Conservation (phyloP, 2,329 filamentous ascomycete species). For the Beauveria sp. region DNA sequence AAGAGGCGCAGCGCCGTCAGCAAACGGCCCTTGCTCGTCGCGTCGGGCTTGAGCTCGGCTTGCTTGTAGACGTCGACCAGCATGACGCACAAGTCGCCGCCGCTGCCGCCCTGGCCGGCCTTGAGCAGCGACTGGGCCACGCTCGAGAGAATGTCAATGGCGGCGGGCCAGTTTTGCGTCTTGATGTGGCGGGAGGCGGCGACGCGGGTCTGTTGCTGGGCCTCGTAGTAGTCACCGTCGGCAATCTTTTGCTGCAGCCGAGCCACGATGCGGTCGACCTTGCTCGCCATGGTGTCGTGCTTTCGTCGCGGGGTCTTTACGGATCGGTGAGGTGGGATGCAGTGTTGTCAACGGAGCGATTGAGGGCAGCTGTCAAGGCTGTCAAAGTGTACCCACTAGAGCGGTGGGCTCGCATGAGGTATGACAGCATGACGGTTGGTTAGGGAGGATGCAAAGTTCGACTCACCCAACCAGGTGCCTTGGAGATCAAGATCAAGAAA, state of each 20-base stretch:
- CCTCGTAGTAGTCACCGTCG: constrained; percentile 94
- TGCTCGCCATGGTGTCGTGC: constrained; percentile 28
- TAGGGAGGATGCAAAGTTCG: no score
- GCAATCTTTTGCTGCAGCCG: constrained; percentile 78
- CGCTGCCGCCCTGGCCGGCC: constrained; percentile 88
- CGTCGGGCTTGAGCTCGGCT: constrained; percentile 69
- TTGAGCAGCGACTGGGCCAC: constrained; percentile 81
- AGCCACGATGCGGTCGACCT: constrained; percentile 44
- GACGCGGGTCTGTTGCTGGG: constrained; percentile 94
- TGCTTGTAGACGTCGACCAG: constrained; percentile 88
- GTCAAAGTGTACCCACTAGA: no score
- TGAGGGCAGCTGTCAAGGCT: no score
- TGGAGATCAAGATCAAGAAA: no score
- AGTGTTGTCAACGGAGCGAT: no score
- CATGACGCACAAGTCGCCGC: constrained; percentile 81
- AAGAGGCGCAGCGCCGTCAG: constrained; percentile 77
- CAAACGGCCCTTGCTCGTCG: constrained; percentile 65
- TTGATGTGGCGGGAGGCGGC: constrained; percentile 93
- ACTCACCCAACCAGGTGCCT: no score
- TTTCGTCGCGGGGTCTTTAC: no score
- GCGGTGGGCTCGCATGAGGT: no score
- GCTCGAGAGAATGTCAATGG: constrained; percentile 76
- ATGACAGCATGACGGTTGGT: no score
- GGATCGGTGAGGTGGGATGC: no score
- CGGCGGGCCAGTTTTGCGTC: constrained; percentile 72